Percentiles rank a stretch among this genome's conserved stretches.
Evolutionary conservation across 202 grass and related monocot genomes (phyloP).

Genomic region (Schoenoplectus tabernaemontani): DNA sequence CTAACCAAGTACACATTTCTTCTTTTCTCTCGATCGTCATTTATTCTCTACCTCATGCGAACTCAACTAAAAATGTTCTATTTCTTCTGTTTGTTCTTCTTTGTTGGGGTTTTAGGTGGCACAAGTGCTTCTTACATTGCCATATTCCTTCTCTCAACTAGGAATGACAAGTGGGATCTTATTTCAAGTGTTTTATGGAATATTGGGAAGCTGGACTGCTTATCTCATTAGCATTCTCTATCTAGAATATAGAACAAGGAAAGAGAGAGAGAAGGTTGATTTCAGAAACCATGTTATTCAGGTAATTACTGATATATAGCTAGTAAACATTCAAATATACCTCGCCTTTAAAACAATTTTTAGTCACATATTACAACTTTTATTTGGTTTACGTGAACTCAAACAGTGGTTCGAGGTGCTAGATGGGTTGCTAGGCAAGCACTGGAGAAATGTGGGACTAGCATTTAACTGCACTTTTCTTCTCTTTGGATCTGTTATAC

Average conservation of each 20-base stretch:
- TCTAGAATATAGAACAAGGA: conserved; percentile 72
- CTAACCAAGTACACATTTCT: conserved; percentile 96
- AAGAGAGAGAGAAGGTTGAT: conserved; percentile 70
- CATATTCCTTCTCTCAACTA: conserved; percentile 94
- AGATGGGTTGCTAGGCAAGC: conserved; percentile 66
- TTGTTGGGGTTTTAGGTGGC: conserved; percentile 49
- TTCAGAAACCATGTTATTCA: conserved; percentile 97
- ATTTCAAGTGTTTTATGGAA: conserved; percentile 82
- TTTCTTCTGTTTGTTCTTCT: background rate
- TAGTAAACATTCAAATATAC: background rate
- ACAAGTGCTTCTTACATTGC: conserved; percentile 79
- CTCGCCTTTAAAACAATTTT: background rate
- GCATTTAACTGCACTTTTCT: conserved; percentile 95
- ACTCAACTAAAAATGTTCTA: background rate
- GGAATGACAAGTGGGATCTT: conserved; percentile 87
- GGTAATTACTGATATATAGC: conserved; percentile 26
- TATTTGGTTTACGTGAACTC: background rate
- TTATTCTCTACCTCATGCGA: background rate
- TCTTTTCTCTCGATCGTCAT: too few species aligned
- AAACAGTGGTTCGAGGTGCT: conserved; percentile 92
- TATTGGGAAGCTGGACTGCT: conserved; percentile 87
- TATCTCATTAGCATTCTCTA: conserved; percentile 96
- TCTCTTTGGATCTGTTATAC: conserved; percentile 87
- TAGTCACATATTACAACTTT: background rate
- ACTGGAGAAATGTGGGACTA: conserved; percentile 79